phyloP scores from a whole-genome alignment of 2,329 filamentous ascomycete species.

The Paecilomyces sp. region DNA sequence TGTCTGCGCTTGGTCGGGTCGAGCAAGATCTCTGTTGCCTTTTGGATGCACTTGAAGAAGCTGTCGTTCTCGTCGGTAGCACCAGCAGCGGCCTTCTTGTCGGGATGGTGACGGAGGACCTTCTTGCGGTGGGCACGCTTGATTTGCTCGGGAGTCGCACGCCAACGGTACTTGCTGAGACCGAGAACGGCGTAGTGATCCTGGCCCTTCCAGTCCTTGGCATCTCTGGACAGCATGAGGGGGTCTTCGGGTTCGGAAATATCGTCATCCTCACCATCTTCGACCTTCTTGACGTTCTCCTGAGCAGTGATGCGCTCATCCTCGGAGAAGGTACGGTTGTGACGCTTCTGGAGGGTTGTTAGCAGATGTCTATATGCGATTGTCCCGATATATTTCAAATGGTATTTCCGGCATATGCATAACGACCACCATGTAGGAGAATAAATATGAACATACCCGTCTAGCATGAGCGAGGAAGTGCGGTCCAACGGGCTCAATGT shows the following conservation, averaged over 20 bases:
- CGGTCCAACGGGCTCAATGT: constrained; percentile 91
- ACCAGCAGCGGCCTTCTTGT: constrained; percentile 93
- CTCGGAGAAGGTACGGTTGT: constrained; percentile 97
- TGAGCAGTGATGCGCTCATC: constrained; percentile 96
- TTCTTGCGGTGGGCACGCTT: constrained; percentile 99
- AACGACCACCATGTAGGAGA: background rate
- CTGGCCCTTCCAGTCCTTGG: constrained; percentile 99
- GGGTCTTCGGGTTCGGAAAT: constrained; percentile 92
- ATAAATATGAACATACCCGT: constrained; percentile 51
- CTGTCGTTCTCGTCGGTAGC: constrained; percentile 79
- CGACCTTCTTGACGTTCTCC: constrained; percentile 89
- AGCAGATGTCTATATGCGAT: constrained; percentile 6
- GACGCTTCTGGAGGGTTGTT: constrained; percentile 52
- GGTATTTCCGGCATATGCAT: too few relatives aligned
- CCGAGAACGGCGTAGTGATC: constrained; percentile 98
- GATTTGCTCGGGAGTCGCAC: constrained; percentile 95
- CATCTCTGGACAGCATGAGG: constrained; percentile 82
- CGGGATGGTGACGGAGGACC: constrained; percentile 96
- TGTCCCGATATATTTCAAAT: too few relatives aligned
- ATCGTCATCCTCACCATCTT: constrained; percentile 82
- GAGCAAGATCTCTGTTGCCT: constrained; percentile 86
- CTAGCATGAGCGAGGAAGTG: constrained; percentile 97
- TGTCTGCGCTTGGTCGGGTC: constrained; percentile 90
- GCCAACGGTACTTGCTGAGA: constrained; percentile 83
- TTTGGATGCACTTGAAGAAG: constrained; percentile 99